Base-by-base conservation (phyloP, 805 yeast genomes). In the Zygosaccharomyces pseudorouxii region DNA sequence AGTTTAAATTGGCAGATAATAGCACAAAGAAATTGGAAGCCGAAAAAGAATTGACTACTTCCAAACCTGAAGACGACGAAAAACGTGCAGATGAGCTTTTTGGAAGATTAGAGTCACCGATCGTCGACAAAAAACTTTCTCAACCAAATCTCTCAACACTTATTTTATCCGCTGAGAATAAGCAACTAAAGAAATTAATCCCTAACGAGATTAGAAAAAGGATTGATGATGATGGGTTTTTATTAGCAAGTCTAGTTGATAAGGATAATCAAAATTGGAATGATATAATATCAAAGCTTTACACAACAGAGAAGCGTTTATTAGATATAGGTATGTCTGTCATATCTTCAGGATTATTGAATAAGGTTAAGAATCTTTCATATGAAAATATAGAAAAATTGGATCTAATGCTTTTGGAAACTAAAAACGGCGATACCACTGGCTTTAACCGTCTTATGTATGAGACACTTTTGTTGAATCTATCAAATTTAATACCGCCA, bases 191-290 rank as follows among this genome's bases (percentile, higher is more conserved):
- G 8, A 43, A 45, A 22, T 42, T 64, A n/a, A 42, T 61, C 8
- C 65, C 68, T 2, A 29, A 39, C 2, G 48, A 37, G 2, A 37
- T 64, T 4, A 42, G 53, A 28, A 40, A 54, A 16, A 54, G 60
- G 5, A 58, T 66, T 11, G 38, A 52, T 12, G 57, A 64, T 38
- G 59, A 64, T 40, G 46, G 53, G 3, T 39, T 64, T 4, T 48
- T 66, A 22, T 35, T 56, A 1, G 52, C 47, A 28, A 48, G 60
- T 11, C 49, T 66, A 25, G 41, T 52, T 8, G 60, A 64, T 45
- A 54, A 47, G 27, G 49, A 53, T 3, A 51, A 48, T n/a, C 53
- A 55, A 38, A 48, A 64, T 44, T 66, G 67, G 64, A 59, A 65
- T 41, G 51, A 54, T 2, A 55, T 66, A 14, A 45, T 66, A 20